These are phyloP conservation scores for Suillus paluster DNA, from an alignment of 768 basidiomycete species.

Conservation along the genomic window DNA sequence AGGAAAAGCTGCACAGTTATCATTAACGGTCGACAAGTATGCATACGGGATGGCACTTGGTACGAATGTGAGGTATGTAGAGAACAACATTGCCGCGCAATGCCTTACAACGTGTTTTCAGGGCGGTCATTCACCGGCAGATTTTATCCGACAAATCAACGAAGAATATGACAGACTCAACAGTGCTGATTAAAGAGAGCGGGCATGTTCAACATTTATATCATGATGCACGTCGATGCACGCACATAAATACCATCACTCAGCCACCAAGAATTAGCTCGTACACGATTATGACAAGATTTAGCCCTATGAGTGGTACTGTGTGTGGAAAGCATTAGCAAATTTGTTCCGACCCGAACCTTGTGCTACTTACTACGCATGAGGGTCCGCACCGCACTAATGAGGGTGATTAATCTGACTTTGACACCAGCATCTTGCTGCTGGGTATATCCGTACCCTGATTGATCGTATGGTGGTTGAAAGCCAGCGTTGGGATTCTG, in stretches of 20 bases:
- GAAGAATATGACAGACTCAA: slow-evolving; percentile 74
- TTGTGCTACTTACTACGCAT: slow-evolving; percentile 83
- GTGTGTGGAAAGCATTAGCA: slow-evolving; percentile 16
- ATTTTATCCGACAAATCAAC: slow-evolving; percentile 81
- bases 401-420: slow-evolving; percentile 86
- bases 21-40: slow-evolving; percentile 69
- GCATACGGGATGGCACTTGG: slow-evolving; percentile 80
- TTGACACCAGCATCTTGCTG: slow-evolving; percentile 72
- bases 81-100: neutral
- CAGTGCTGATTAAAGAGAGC: slow-evolving; percentile 26
- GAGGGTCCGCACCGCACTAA: slow-evolving; percentile 92
- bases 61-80: slow-evolving; percentile 72
- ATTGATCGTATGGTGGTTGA: slow-evolving; percentile 71
- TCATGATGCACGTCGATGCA: slow-evolving; percentile 15
- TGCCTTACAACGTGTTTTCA: slow-evolving; percentile 30
- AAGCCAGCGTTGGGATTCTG: slow-evolving; percentile 60
- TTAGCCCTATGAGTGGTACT: slow-evolving; percentile 93
- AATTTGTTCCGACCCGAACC: slow-evolving; percentile 12
- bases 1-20: slow-evolving; percentile 90
- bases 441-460: slow-evolving; percentile 56
- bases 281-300: slow-evolving; percentile 86
- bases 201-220: slow-evolving; percentile 10
- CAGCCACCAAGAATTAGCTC: slow-evolving; percentile 72
- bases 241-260: slow-evolving; percentile 24
- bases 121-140: slow-evolving; percentile 73